Percentiles rank a stretch among this genome's conserved stretches.
Conservation (phyloP, 2,329 filamentous ascomycete genomes). For the Fusarium tanahbumbuense region DNA sequence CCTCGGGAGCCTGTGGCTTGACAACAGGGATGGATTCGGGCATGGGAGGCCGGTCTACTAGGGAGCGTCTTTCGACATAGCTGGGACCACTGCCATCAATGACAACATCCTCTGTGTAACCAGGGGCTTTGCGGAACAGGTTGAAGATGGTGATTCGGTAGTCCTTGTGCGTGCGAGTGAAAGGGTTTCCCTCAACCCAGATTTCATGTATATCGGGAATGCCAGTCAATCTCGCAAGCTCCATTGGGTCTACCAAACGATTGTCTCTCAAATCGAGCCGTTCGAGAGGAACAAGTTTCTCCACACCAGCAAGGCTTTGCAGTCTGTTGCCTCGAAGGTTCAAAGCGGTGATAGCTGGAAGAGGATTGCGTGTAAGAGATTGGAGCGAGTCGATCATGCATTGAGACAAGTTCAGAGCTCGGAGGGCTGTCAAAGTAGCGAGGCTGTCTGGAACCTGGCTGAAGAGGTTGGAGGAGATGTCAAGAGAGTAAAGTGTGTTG, state of each 20-base stretch:
- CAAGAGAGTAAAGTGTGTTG: conserved; percentile 89
- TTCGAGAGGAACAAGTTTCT: conserved; percentile 88
- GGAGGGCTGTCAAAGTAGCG: conserved; percentile 84
- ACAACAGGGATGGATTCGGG: conserved; percentile 81
- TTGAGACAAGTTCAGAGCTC: conserved; percentile 91
- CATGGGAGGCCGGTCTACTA: conserved; percentile 84
- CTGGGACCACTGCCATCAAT: conserved; percentile 87
- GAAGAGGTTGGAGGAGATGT: conserved; percentile 93
- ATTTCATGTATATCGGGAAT: conserved; percentile 93
- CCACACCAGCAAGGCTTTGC: conserved; percentile 86
- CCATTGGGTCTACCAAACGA: conserved; percentile 86
- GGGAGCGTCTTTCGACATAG: conserved; percentile 85
- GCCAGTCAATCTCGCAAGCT: conserved; percentile 87
- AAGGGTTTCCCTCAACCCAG: conserved; percentile 92
- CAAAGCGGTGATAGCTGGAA: conserved; percentile 92
- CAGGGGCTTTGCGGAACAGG: conserved; percentile 88
- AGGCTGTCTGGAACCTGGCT: conserved; percentile 94
- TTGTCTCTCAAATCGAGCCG: conserved; percentile 93
- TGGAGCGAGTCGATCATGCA: conserved; percentile 98
- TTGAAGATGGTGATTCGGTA: conserved; percentile 96
- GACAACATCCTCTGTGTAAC: conserved; percentile 88
- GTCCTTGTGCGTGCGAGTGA: conserved; percentile 84
- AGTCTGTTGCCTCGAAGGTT: conserved; percentile 92
- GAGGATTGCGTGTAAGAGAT: conserved; percentile 83
- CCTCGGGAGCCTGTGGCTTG: conserved; percentile 73